Base-by-base conservation (phyloP, 495 filamentous ascomycete genomes). In the Mycothermus thermophilus region DNA sequence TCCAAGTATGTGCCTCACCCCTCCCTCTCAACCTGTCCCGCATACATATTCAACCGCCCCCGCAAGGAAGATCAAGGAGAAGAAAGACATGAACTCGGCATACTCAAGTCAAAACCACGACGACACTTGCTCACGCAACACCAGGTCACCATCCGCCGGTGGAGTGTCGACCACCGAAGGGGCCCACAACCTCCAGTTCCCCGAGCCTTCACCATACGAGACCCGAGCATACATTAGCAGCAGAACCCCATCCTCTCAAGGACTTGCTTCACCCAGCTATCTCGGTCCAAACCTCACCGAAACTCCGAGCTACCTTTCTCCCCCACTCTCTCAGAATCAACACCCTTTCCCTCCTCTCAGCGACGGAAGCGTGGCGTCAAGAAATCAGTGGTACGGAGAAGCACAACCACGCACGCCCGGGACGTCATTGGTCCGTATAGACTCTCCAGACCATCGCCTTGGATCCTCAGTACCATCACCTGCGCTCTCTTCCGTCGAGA, bases 41-140 rank as follows among this genome's bases (percentile, higher is more conserved):
- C 8, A 26, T 15, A 4, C 30, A 28, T 29, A 32, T 29, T 17
- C 12, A 17, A 12, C 5, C 15, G 30, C 14, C n/a, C n/a, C n/a
- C n/a, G n/a, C n/a, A n/a, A n/a, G n/a, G n/a, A n/a, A n/a, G n/a
- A n/a, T n/a, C n/a, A n/a, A n/a, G n/a, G n/a, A n/a, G n/a, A n/a
- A 50, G 6, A 25, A 25, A 11, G 48, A 42, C 27, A 65, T 64
- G 60, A 47, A 54, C 39, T 36, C 47, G 31, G 34, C 43, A 30
- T 51, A 54, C 38, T 36, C 42, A 36, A 40, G 48, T 39, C 48
- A 48, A 16, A 35, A 35, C 48, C 43, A 42, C 41, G 50, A 57
- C 44, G 44, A 55, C 38, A 54, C 56, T 58, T 62, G 60, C 63
- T 64, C 55, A 65, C 58, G 50, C 30, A 57, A 43, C 34, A 43